Evolutionary conservation across 495 filamentous ascomycete genomes (phyloP).

Genomic region (Hypoxylon fragiforme): DNA sequence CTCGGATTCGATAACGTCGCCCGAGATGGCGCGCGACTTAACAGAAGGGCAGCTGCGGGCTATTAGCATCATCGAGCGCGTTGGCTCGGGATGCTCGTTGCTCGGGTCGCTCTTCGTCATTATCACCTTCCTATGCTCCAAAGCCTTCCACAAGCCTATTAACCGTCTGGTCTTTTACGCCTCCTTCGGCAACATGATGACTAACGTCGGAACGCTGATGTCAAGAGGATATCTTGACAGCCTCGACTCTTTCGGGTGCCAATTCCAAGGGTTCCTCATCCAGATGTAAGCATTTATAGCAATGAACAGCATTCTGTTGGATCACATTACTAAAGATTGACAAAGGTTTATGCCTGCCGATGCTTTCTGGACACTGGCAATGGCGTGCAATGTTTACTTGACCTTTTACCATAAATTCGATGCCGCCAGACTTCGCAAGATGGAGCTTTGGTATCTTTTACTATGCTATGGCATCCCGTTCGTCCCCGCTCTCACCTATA

Average conservation of each 20-base stretch:
- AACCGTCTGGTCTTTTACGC: constrained; percentile 87
- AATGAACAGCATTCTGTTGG: not conserved
- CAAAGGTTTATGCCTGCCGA: constrained; percentile 78
- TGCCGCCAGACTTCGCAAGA: constrained; percentile 62
- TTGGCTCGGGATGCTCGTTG: constrained; percentile 71
- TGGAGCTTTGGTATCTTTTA: constrained; percentile 74
- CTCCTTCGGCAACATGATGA: constrained; percentile 79
- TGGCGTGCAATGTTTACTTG: constrained; percentile 87
- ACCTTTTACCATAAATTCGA: constrained; percentile 82
- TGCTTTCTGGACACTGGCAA: constrained; percentile 78
- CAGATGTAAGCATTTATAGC: constrained; percentile 71
- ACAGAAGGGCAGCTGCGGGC: constrained; percentile 40
- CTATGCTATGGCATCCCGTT: constrained; percentile 78
- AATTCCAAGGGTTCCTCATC: constrained; percentile 73
- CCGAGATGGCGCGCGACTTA: constrained; percentile 21
- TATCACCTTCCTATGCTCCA: constrained; percentile 64
- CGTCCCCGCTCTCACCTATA: constrained; percentile 67
- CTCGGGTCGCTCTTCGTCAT: constrained; percentile 75
- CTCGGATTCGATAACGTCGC: not conserved
- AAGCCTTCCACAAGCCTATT: constrained; percentile 78
- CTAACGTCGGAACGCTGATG: constrained; percentile 79
- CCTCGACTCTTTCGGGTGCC: constrained; percentile 60
- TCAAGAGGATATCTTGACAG: constrained; percentile 59
- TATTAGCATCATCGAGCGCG: constrained; percentile 65
- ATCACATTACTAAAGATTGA: not conserved